Evolutionary conservation across 495 filamentous ascomycete genomes (phyloP), one percentile per base, ranked within the genome.

Genomic region (Haplographium delicatum): DNA sequence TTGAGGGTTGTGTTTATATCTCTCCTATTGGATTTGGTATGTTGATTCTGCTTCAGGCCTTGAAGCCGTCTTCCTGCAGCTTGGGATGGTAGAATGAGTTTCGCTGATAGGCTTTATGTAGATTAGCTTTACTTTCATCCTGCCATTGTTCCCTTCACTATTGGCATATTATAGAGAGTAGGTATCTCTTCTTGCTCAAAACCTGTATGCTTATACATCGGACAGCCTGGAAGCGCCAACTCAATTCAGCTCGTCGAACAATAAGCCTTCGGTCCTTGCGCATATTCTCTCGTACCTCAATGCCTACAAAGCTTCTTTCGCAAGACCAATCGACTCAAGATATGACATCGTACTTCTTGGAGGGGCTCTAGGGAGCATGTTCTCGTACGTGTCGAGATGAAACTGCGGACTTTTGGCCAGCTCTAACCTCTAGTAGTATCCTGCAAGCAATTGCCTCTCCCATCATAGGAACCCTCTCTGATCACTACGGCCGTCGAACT

Each of bases 331-430:
- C 69, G 91, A 93, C 60, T 89, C 88, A 40, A 85, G 88, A 67
- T 97, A 97, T 71, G 94, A 99, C 62, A 91, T 97, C 52, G 91
- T 97, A 34, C 81, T 99, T 37, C 82, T 99, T 11, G 94, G 94
- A 25, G 94, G 94, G 11, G 94, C 93, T 18, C 72, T 99, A 5
- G 94, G 61, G 28, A 58, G 53, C 48, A 22, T 63, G 30, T 63
- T 63, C 58, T 63, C 61, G 53, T 59, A 42, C 28, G 58, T 53
- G 16, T 10, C 5, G 28, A 18, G 6, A 15, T 1, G 40, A 15
- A 44, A 23, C 4, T 2, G 27, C 4, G 15, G 38, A 34, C 3
- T 39, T 2, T 16, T 23, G 8, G 41, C 27, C 5, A 3, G 8
- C 27, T 2, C 6, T n/a, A 4, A 20, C 15, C 22, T 44, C 1